Base-by-base conservation (phyloP, 2,329 filamentous ascomycete species). In the Xylariomycetidae sp. region DNA sequence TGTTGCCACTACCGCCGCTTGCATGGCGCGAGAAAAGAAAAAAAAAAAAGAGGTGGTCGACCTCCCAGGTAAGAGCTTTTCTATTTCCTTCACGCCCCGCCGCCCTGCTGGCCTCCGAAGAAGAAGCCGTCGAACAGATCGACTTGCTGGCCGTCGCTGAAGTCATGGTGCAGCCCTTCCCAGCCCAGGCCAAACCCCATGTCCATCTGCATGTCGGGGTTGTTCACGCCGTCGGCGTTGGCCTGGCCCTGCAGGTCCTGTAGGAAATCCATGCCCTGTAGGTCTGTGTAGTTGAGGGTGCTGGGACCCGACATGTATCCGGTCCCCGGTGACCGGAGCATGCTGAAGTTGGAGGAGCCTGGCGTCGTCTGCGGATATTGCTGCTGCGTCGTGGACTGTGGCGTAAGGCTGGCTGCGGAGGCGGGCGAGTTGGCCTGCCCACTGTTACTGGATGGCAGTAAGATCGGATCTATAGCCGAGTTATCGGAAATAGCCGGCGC, bases 41-140 rank as follows among this genome's bases (percentile, higher is more conserved):
- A n/a, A n/a, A n/a, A n/a, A n/a, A n/a, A n/a, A n/a, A n/a, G n/a
- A n/a, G n/a, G n/a, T n/a, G n/a, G n/a, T n/a, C n/a, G n/a, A n/a
- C n/a, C n/a, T n/a, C n/a, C n/a, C n/a, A n/a, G n/a, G n/a, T n/a
- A n/a, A n/a, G n/a, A n/a, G n/a, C n/a, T n/a, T n/a, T n/a, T n/a
- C n/a, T n/a, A n/a, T n/a, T n/a, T n/a, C n/a, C n/a, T n/a, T n/a
- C n/a, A n/a, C n/a, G n/a, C n/a, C n/a, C 26, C 26, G 10, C 53
- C 53, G 5, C 61, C 57, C 41, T 63, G 64, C 43, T 70, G 70
- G 1, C 70, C 72, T 1, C 79, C 79, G 53, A 84, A 83, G 61
- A 83, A 84, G 53, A 85, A 85, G 0, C 77, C 76, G 50, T 85
- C 81, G 57, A 86, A 85, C 0, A 80, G 70, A 38, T 84, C 74